Evolutionary conservation across 208 protist species (phyloP).

Genomic region (Plasmodiophora brassicae): DNA sequence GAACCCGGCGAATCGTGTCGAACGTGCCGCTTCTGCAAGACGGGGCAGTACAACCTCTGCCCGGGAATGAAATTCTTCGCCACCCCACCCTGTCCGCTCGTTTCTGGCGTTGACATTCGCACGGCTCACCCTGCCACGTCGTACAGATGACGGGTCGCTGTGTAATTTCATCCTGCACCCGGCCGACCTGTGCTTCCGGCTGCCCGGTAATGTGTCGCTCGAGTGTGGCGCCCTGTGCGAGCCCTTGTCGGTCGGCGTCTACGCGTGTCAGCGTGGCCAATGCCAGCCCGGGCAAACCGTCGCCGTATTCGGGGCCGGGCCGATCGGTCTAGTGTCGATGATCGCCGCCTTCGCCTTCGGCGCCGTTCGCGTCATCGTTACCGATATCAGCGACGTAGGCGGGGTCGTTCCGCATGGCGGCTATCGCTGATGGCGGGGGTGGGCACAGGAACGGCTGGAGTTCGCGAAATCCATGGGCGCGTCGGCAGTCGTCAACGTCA

Average conservation of each 20-base stretch:
- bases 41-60: slow-evolving; percentile 27
- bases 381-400: not conserved
- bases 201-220: not conserved
- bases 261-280: not conserved
- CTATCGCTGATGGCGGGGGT: no score
- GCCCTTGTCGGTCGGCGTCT: slow-evolving; percentile 14
- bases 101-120: no score
- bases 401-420: not conserved
- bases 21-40: not conserved
- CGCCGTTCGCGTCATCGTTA: not conserved
- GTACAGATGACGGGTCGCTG: not conserved
- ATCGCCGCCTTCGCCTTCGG: not conserved
- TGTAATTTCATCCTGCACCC: not conserved
- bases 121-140: no score
- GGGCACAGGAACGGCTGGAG: not conserved
- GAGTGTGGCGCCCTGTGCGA: slow-evolving; percentile 28
- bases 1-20: not conserved
- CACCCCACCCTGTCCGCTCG: slow-evolving; percentile 2
- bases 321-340: not conserved
- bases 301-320: slow-evolving; percentile 34
- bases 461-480: not conserved
- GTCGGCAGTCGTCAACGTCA: not conserved
- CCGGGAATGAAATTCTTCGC: slow-evolving; percentile 13
- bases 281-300: not conserved
- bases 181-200: not conserved